Evolutionary conservation across 2,329 filamentous ascomycete genomes (phyloP), one percentile per base, ranked within the genome.

Genomic region (Hymenoscyphus fraxineus): DNA sequence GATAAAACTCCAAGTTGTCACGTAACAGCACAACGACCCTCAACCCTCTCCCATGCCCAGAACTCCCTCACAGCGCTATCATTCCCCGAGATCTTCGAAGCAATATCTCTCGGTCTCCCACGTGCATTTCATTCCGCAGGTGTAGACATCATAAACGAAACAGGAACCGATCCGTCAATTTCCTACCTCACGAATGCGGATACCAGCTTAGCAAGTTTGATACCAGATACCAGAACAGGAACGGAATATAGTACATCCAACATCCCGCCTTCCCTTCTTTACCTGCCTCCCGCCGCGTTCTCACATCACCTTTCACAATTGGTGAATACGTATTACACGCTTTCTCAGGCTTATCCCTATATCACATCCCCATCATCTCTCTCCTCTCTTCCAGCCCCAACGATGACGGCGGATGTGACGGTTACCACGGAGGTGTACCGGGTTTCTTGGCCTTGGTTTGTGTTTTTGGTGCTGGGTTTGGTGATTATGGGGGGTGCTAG

Each of bases 281-380:
- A 22, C 47, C 2, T 16, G 56, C 10, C 15, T 60, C 39, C 61
- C 44, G 56, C 13, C 19, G 63, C 2, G 38, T 62, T 10, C 40
- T 65, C 7, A 22, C 15, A 27, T 9, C 56, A 58, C 41, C 39
- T 65, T 1, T 51, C 47, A 3, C 64, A 65, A 39, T 15, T 65
- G 0, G 40, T 65, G 19, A 65, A 65, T 22, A 63, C 64, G 12
- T 65, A 63, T 38, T 65, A 65, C 31, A 63, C 60, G 6, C 64
- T 65, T 27, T 55, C 39, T 3, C 64, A 65, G 54, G 55, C 44
- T 1, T 58, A 47, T 22, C 32, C 35, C 13, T 15, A 60, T 10
- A 63, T 65, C 16, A 35, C 63, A 6, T 54, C 54, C n/a, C 59
- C 59, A n/a, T n/a, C 16, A 6, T 9, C n/a, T 10, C 16, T 40